These are phyloP conservation scores for Zancudomyces culisetae DNA, from an alignment of 371 early-diverging fungal genomes.

Conservation along the genomic window DNA sequence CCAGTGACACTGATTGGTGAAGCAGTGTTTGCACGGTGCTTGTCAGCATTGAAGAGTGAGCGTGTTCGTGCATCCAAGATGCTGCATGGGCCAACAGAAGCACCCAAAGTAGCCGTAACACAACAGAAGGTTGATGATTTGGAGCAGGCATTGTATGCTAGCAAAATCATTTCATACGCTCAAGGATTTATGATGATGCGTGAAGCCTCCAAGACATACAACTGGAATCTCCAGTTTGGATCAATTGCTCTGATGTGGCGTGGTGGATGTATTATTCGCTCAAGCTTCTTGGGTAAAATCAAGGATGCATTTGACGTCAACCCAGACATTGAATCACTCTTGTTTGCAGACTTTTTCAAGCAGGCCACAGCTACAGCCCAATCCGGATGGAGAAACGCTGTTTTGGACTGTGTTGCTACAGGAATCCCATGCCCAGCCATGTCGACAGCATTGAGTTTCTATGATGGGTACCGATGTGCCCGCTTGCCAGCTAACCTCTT, in stretches of 20 bases:
- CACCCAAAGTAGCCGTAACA: constrained; percentile 50
- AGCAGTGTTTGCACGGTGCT: constrained; percentile 92
- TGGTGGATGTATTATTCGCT: constrained; percentile 97
- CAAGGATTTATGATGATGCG: constrained; percentile 98
- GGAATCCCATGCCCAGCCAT: constrained; percentile 89
- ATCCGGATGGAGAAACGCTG: constrained; percentile 77
- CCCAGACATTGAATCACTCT: constrained; percentile 65
- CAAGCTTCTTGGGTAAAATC: constrained; percentile 87
- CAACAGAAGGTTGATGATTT: constrained; percentile 52
- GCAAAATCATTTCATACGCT: constrained; percentile 95
- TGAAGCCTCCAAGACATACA: constrained; percentile 76
- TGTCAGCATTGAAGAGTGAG: constrained; percentile 88
- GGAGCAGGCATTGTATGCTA: constrained; percentile 82
- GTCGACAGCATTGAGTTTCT: constrained; percentile 85
- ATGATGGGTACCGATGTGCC: constrained; percentile 84
- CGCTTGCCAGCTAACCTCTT: constrained; percentile 88
- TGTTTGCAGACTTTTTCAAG: constrained; percentile 89
- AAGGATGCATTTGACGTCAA: constrained; percentile 78
- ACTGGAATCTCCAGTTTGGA: constrained; percentile 90
- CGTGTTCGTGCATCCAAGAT: constrained; percentile 76
- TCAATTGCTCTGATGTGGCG: constrained; percentile 97
- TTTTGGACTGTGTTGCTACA: constrained; percentile 53
- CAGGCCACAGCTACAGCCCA: constrained; percentile 66
- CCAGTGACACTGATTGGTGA: constrained; percentile 94
- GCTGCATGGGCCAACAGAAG: constrained; percentile 53